Base-by-base conservation (phyloP, 139 green algal genomes). In the Astrephomene gubernaculifera region DNA sequence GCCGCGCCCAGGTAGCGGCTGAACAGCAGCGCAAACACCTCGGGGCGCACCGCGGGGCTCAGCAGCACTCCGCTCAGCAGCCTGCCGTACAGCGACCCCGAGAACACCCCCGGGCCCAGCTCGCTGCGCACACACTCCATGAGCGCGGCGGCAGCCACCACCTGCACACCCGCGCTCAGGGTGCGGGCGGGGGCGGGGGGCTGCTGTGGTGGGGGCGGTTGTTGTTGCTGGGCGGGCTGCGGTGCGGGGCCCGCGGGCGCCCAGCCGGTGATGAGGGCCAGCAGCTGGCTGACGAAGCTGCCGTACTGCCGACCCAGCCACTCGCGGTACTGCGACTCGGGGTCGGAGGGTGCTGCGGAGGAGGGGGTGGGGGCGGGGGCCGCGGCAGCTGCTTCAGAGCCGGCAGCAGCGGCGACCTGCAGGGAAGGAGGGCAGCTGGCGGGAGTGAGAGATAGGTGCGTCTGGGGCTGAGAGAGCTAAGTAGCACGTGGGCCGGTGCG, bases 91-190 rank as follows among this genome's bases (percentile, higher is more conserved):
- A 96, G 83, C 7, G 54, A 14, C 36, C 85, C 82, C 0, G 83
- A 33, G 72, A 96, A 95, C 4, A 52, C 61, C 36, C 89, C 90
- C 1, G 81, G 45, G 0, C 87, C 87, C 31, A 27, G 29, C 70
- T 94, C 88, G 41, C 70, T 85, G 6, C 90, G 64, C 68, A 94
- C 90, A 17, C 87, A 82, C 79, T 95, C 93, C 93, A 97, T 94
- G 38, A 95, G 27, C 14, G 89, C 87, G 41, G 86, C 38, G 29
- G 92, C 45, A 10, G 91, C 89, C 5, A 87, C 74, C 44, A 92
- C 79, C 92, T 94, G 85, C 25, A 85, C 31, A 17, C 57, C 60
- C 35, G 71, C 61, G 52, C 68, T 86, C 68, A 52, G 25, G 8
- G 41, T 22, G 64, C 45, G 7, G 33, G 17, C 24, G 21, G 2